Conservation (phyloP, 1,284 basidiomycete species). For the Taiwanofungus camphoratus region DNA sequence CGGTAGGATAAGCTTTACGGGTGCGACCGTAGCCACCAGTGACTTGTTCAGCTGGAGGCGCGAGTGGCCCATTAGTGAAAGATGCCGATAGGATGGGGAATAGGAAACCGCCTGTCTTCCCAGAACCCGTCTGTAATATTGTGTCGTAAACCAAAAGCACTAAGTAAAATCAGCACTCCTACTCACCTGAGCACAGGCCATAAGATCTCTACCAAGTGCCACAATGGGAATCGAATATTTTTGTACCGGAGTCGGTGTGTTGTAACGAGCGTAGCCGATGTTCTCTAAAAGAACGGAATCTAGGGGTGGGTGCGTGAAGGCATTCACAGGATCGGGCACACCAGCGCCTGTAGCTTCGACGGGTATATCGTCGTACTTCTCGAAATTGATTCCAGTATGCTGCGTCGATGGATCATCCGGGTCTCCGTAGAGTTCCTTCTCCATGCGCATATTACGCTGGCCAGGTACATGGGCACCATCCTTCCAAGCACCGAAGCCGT, state of each 20-base stretch:
- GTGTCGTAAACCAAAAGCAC: slow-evolving; percentile 12
- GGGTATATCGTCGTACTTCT: slow-evolving; percentile 99
- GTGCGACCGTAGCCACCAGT: slow-evolving; percentile 54
- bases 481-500: slow-evolving; percentile 82
- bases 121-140: slow-evolving; percentile 83
- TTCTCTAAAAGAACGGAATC: slow-evolving; percentile 95
- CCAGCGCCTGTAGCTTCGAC: slow-evolving; percentile 96
- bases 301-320: slow-evolving; percentile 87
- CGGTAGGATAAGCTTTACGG: slow-evolving; percentile 94
- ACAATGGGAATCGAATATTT: slow-evolving; percentile 99
- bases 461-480: slow-evolving; percentile 86
- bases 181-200: slow-evolving; percentile 95
- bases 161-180: slow-evolving; percentile 4
- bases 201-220: slow-evolving; percentile 85
- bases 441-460: slow-evolving; percentile 77
- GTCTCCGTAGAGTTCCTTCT: slow-evolving; percentile 96
- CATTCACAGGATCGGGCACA: slow-evolving; percentile 88
- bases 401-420: slow-evolving; percentile 78
- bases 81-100: slow-evolving; percentile 98
- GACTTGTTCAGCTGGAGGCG: slow-evolving; percentile 54
- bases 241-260: slow-evolving; percentile 96
- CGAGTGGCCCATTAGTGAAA: slow-evolving; percentile 78
- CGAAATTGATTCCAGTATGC: slow-evolving; percentile 99
- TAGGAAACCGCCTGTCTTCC: slow-evolving; percentile 98
- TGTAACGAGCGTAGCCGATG: slow-evolving; percentile 90